These are phyloP conservation scores for Amanita phalloides DNA, from an alignment of 768 basidiomycete species.

Conservation along the genomic window DNA sequence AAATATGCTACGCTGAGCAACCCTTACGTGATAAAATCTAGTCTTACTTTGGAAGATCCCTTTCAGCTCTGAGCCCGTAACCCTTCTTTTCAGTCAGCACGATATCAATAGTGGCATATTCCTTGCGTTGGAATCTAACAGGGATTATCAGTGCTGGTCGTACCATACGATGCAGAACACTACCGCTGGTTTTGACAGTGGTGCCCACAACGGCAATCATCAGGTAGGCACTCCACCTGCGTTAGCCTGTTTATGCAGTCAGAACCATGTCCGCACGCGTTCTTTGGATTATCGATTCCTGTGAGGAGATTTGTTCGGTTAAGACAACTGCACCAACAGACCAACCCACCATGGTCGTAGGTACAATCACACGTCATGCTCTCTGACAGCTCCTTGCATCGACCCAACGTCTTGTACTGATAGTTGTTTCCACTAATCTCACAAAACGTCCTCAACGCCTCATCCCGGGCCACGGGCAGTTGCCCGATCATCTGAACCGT, in stretches of 20 bases:
- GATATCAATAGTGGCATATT: conserved; percentile 83
- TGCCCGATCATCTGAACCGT: conserved; percentile 66
- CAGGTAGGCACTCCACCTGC: conserved; percentile 90
- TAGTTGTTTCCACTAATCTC: conserved; percentile 76
- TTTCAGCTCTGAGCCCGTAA: conserved; percentile 77
- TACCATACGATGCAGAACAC: conserved; percentile 13
- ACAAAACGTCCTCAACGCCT: conserved; percentile 60
- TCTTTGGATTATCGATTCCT: conserved; percentile 51
- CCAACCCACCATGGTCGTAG: conserved; percentile 69
- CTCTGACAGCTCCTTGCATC: conserved; percentile 80
- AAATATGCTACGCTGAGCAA: conserved; percentile 6
- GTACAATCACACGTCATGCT: conserved; percentile 93
- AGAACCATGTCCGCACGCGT: conserved; percentile 77
- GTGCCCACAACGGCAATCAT: conserved; percentile 74
- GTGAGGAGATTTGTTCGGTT: conserved; percentile 5
- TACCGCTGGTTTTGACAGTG: conserved; percentile 94
- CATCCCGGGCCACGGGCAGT: conserved; percentile 67
- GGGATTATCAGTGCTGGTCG: conserved; percentile 8
- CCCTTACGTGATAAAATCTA: background rate
- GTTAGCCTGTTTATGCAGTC: conserved; percentile 98
- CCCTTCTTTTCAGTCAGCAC: conserved; percentile 95
- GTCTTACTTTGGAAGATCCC: conserved; percentile 53
- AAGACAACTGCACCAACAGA: conserved; percentile 9
- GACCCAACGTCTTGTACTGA: conserved; percentile 80
- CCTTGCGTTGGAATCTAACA: conserved; percentile 72